Conservation (phyloP, 2,329 filamentous ascomycete species). For the Polytolypa hystricis region DNA sequence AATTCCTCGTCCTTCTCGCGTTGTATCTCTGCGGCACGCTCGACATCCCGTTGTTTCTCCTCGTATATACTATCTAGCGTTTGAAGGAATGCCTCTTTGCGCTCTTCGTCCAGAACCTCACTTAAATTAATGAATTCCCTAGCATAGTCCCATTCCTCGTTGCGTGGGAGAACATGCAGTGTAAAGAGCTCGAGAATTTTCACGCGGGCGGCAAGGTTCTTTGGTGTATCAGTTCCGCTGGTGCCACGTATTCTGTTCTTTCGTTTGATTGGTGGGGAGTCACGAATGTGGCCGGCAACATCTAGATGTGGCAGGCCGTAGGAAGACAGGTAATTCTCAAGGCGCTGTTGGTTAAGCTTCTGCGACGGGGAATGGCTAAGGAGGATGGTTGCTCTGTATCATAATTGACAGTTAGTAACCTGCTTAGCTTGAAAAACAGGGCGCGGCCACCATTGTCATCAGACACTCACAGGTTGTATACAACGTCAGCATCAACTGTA, state of each 20-base stretch:
- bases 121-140: slow-evolving; percentile 79
- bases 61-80: slow-evolving; percentile 75
- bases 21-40: slow-evolving; percentile 51
- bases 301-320: slow-evolving; percentile 63
- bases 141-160: slow-evolving; percentile 93
- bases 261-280: slow-evolving; percentile 20
- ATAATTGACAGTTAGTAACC: slow-evolving; percentile 7
- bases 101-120: slow-evolving; percentile 82
- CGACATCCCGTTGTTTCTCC: slow-evolving; percentile 64
- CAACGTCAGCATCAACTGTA: slow-evolving; percentile 87
- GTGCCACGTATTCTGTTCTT: slow-evolving; percentile 27
- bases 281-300: slow-evolving; percentile 51
- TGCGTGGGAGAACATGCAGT: slow-evolving; percentile 83
- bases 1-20: slow-evolving; percentile 48
- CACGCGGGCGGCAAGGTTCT: slow-evolving; percentile 71
- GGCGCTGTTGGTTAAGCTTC: slow-evolving; percentile 67
- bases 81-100: slow-evolving; percentile 76
- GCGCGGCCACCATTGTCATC: slow-evolving; percentile 10
- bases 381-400: slow-evolving; percentile 68
- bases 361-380: slow-evolving; percentile 84
- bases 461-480: slow-evolving; percentile 42
- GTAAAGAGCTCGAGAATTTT: slow-evolving; percentile 94
- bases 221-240: slow-evolving; percentile 67
- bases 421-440: too few species aligned
- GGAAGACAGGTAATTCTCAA: slow-evolving; percentile 81